Conservation (phyloP, 306 rosid genomes). For the Fragaria iinumae region DNA sequence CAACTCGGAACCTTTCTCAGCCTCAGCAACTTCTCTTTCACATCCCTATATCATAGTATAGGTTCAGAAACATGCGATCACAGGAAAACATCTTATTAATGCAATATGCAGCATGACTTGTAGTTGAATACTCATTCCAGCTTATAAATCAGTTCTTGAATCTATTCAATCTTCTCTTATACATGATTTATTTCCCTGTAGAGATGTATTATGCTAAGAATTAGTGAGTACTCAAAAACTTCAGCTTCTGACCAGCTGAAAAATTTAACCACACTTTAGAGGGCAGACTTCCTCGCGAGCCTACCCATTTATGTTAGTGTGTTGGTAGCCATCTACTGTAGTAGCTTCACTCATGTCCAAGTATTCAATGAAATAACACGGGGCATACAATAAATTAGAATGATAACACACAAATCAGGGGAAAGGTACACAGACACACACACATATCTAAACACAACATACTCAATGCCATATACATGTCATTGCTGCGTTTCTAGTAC, state of each 20-base stretch:
- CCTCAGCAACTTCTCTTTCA: conserved; percentile 81
- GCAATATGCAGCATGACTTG: background rate
- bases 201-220: background rate
- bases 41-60: conserved; percentile 58
- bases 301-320: background rate
- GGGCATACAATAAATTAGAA: background rate
- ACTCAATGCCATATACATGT: background rate
- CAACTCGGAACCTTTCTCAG: conserved; percentile 51
- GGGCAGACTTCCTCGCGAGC: background rate
- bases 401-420: background rate
- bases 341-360: background rate
- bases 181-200: background rate
- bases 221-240: no score
- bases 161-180: background rate
- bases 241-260: background rate
- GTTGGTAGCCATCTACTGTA: background rate
- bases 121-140: background rate
- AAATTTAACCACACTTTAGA: background rate
- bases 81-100: background rate
- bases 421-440: background rate
- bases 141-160: background rate
- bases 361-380: background rate
- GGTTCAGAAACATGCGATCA: conserved; percentile 6
- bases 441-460: background rate
- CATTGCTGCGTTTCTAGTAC: background rate